These are phyloP conservation scores for Pythium guiyangense DNA, from an alignment of 352 stramenopile species.

Conservation along the genomic window DNA sequence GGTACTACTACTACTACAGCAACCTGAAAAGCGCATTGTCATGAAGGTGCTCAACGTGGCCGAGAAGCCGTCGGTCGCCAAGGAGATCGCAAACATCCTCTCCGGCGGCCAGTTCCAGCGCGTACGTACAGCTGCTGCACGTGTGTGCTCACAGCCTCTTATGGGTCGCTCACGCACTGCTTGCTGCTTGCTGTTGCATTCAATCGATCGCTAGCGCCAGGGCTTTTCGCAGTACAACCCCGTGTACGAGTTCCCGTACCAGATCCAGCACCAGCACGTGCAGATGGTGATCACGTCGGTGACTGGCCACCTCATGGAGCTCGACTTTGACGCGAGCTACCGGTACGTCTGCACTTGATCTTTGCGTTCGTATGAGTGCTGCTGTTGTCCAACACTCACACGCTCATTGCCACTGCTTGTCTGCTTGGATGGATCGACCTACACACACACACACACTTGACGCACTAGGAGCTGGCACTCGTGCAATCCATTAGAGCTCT, in stretches of 20 bases:
- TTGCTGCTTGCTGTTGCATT: no score
- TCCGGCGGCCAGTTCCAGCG: conserved; percentile 47
- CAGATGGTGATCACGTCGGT: conserved; percentile 96
- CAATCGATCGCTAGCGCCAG: conserved; percentile 30
- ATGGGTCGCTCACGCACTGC: not conserved
- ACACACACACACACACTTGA: not conserved
- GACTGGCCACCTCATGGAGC: conserved; percentile 96
- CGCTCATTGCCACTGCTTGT: no score
- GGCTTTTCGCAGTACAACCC: conserved; percentile 87
- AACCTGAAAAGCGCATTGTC: not conserved
- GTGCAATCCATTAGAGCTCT: conserved; percentile 93
- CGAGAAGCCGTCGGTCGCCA: conserved; percentile 99
- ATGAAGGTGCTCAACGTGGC: conserved; percentile 96
- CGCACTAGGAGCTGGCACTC: conserved; percentile 92
- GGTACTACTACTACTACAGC: not conserved
- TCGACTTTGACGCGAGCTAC: conserved; percentile 91
- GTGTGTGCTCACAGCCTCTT: not conserved
- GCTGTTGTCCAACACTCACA: no score
- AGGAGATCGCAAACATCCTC: conserved; percentile 95
- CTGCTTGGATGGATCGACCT: no score
- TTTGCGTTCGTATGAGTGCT: no score
- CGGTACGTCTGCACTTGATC: no score
- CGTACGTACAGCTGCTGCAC: conserved; percentile 38
- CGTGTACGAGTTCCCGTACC: conserved; percentile 90
- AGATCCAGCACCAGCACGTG: conserved; percentile 77